Conservation (phyloP, 192 early-diverging fungal genomes). For the Paraglomus brasilianum region DNA sequence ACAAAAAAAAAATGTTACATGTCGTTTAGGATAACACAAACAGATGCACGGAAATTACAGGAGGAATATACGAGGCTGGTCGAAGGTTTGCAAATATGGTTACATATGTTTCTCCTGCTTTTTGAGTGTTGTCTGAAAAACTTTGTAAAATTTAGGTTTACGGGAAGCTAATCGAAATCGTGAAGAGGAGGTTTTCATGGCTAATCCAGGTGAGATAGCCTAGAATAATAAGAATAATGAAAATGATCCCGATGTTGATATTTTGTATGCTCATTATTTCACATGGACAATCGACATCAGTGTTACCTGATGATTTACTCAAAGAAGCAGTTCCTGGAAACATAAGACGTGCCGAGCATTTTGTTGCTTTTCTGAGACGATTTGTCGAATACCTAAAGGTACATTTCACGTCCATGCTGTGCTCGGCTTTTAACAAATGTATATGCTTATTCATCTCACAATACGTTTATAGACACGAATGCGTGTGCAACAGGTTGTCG, state of each 20-base stretch:
- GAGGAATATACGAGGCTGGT: conserved; percentile 90
- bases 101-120: too few species aligned
- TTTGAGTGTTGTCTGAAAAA: too few species aligned
- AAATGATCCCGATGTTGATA: conserved; percentile 7
- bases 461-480: conserved; percentile 68
- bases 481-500: conserved; percentile 96
- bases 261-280: background rate
- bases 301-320: conserved; percentile 89
- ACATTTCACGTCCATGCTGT: conserved; percentile 1
- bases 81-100: conserved; percentile 50
- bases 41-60: conserved; percentile 85
- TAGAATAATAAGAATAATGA: background rate
- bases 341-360: conserved; percentile 97
- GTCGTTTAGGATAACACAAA: conserved; percentile 67
- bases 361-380: conserved; percentile 92
- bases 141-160: conserved; percentile 58
- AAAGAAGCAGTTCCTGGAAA: conserved; percentile 95
- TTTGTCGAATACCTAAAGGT: conserved; percentile 98
- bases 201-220: conserved; percentile 78
- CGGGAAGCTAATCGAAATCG: conserved; percentile 67
- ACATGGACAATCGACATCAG: conserved; percentile 31
- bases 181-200: conserved; percentile 85
- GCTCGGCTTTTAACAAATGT: too few species aligned
- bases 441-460: background rate
- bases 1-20: background rate